Conservation (phyloP, 192 early-diverging fungal species). For the Gaertneriomyces semiglobifer region DNA sequence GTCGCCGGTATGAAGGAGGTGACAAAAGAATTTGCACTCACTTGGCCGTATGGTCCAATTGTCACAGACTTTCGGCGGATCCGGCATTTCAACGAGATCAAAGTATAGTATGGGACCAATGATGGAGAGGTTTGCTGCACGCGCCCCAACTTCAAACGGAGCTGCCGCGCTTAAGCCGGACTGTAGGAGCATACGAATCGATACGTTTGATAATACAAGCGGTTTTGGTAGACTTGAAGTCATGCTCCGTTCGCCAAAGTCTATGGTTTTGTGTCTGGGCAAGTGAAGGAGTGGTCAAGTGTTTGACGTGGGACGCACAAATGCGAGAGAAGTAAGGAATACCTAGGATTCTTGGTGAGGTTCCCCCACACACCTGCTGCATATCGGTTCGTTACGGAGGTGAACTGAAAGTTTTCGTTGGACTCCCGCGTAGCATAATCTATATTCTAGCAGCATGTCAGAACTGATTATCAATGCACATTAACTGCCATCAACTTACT, state of each 20-base stretch:
- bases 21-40: conserved; percentile 23
- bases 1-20: not conserved
- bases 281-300: conserved; percentile 1
- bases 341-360: conserved; percentile 54
- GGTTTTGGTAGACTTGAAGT: conserved; percentile 50
- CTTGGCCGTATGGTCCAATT: conserved; percentile 48
- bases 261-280: conserved; percentile 46
- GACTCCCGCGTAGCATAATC: conserved; percentile 45
- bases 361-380: conserved; percentile 53
- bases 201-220: conserved; percentile 45
- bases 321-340: not conserved
- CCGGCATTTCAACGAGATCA: conserved; percentile 54
- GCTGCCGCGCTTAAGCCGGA: conserved; percentile 21
- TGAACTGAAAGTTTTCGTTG: conserved; percentile 55
- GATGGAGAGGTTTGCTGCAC: conserved; percentile 24
- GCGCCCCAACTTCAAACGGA: conserved; percentile 32
- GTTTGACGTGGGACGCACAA: conserved; percentile 9
- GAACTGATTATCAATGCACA: not conserved
- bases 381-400: conserved; percentile 23
- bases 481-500: conserved; percentile 1
- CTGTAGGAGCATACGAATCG: conserved; percentile 48
- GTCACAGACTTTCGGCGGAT: conserved; percentile 43
- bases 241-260: conserved; percentile 41
- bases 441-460: conserved; percentile 31
- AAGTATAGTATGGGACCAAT: conserved; percentile 46